A percentile compares a stretch with the other conserved stretches of the same genome.
Evolutionary conservation across 2,329 filamentous ascomycete genomes (phyloP).

Genomic region (Didymella keratinophila): DNA sequence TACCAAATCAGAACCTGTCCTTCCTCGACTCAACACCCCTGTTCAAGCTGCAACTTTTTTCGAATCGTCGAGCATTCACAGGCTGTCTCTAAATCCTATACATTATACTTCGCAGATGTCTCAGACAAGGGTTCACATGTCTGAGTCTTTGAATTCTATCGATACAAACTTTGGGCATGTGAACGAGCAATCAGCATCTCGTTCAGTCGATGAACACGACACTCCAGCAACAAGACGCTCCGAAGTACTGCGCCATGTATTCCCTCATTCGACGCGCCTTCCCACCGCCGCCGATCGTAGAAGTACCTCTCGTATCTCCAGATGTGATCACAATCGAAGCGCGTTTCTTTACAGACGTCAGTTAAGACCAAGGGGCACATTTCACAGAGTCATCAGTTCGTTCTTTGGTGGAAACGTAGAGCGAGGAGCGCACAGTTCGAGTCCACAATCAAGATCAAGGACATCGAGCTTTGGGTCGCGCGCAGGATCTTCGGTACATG

Average conservation of each 20-base stretch:
- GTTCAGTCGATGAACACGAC: background rate
- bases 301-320: slow-evolving; percentile 20
- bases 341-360: slow-evolving; percentile 23
- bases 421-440: slow-evolving; percentile 8
- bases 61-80: slow-evolving; percentile 27
- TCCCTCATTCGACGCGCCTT: slow-evolving; percentile 28
- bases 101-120: slow-evolving; percentile 20
- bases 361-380: slow-evolving; percentile 30
- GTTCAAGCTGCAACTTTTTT: slow-evolving; percentile 26
- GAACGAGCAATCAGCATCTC: background rate
- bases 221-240: slow-evolving; percentile 23
- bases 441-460: slow-evolving; percentile 24
- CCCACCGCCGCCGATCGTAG: slow-evolving; percentile 6
- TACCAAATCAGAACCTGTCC: slow-evolving; percentile 40
- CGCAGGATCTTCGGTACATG: slow-evolving; percentile 26
- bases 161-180: background rate
- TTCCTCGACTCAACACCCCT: slow-evolving; percentile 28
- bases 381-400: slow-evolving; percentile 40
- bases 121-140: slow-evolving; percentile 10
- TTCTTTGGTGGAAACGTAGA: slow-evolving; percentile 33
- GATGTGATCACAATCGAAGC: slow-evolving; percentile 21
- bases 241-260: slow-evolving; percentile 37
- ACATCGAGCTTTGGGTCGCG: slow-evolving; percentile 34
- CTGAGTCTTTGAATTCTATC: slow-evolving; percentile 5
- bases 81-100: slow-evolving; percentile 24